Base-by-base conservation (phyloP, 371 early-diverging fungal genomes). In the Lichtheimia corymbifera region DNA sequence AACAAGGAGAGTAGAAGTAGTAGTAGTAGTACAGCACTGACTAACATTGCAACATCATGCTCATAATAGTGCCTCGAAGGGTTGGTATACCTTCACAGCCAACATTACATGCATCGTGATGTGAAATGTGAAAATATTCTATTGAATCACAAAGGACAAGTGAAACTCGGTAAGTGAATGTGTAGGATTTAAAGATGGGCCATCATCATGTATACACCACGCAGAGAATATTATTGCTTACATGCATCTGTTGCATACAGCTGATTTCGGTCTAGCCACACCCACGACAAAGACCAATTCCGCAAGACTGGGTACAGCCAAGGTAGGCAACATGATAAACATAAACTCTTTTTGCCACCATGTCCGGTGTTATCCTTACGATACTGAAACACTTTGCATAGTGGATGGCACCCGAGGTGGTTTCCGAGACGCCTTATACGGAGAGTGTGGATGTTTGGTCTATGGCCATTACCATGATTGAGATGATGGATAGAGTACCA, bases 381-480 rank as follows among this genome's bases (percentile, higher is more conserved):
- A 13, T 57, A n/a, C 13, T 14, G 28, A 28, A 27, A 11, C 14
- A 25, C 28, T 12, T 47, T 25, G 5, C 13, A 13, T 64, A 76
- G 72, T 80, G 81, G 81, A 80, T 80, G 81, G 78, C 81, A 20
- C 81, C 81, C 25, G 81, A 80, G 66, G 78, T 80, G 0, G 70
- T 80, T n/a, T 61, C 66, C 17, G 76, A 76, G 59, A 60, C 61
- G 22, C 54, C 68, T 5, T 80, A 80, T 50, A 72, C 63, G 35
- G 77, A 73, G 40, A 75, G 71, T 44, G 78, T 77, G 14, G 81
- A 80, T 67, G 53, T 77, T 24, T 80, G 81, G 81, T 77, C 78
- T 17, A 62, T 77, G 41, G 81, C 68, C n/a, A 77, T 80, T 50
- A 77, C 81, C 3, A 72, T 77, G 58, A 77, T 80, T 56, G 81